phyloP scores from a whole-genome alignment of 768 basidiomycete genomes.

The Lactarius sanguifluus region DNA sequence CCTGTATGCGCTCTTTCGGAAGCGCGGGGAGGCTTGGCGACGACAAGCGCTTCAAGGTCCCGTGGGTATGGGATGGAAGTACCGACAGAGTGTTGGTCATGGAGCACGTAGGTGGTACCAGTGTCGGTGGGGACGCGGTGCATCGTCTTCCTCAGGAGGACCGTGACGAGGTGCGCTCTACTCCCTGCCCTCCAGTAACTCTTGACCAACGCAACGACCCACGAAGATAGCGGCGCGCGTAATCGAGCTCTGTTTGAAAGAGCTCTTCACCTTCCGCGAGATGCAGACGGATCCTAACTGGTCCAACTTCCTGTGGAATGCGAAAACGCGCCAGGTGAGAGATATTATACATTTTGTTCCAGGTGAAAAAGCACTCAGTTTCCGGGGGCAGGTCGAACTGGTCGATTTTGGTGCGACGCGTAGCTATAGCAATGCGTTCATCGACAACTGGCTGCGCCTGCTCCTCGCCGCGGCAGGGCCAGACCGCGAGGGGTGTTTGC shows the following conservation, averaged over 20 bases:
- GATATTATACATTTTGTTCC: background rate
- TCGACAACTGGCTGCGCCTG: slow-evolving; percentile 84
- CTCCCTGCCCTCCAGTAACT: background rate
- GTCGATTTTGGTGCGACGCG: slow-evolving; percentile 97
- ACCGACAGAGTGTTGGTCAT: slow-evolving; percentile 86
- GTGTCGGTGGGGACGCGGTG: slow-evolving; percentile 67
- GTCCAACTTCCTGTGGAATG: slow-evolving; percentile 95
- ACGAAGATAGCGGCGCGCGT: slow-evolving; percentile 78
- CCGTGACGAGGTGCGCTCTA: slow-evolving; percentile 64
- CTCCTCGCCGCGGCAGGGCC: slow-evolving; percentile 74
- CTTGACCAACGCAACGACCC: background rate
- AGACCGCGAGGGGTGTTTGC: slow-evolving; percentile 64
- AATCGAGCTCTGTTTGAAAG: slow-evolving; percentile 82
- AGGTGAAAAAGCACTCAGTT: background rate
- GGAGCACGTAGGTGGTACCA: slow-evolving; percentile 77
- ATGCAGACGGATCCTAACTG: slow-evolving; percentile 99
- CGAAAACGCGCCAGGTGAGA: slow-evolving; percentile 55
- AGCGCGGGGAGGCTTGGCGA: slow-evolving; percentile 48
- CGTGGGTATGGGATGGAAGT: slow-evolving; percentile 81
- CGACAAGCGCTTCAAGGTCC: slow-evolving; percentile 75
- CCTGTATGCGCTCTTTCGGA: slow-evolving; percentile 61
- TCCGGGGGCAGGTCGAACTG: slow-evolving; percentile 59
- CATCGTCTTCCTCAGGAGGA: slow-evolving; percentile 58
- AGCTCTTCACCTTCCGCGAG: slow-evolving; percentile 84
- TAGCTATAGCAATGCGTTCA: slow-evolving; percentile 80